phyloP scores from a whole-genome alignment of 1,284 basidiomycete species.

The Pseudozyma sp. region DNA sequence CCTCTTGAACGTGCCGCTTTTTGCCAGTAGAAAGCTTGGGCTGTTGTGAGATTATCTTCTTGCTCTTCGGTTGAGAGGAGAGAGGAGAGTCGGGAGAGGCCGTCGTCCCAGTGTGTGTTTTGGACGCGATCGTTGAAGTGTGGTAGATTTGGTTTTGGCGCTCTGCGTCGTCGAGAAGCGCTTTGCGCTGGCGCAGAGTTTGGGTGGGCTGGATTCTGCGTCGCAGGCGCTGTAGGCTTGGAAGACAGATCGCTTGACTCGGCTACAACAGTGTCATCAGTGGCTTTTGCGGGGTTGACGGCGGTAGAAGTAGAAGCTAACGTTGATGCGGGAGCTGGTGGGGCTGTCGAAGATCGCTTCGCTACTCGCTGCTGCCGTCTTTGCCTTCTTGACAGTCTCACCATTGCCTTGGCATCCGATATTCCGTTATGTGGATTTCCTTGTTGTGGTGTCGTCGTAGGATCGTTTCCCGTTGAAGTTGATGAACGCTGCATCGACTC shows the following conservation, averaged over 20 bases:
- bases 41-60: neutral
- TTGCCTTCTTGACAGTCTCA: slow-evolving; percentile 9
- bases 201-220: neutral
- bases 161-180: neutral
- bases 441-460: too few relatives aligned
- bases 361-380: slow-evolving; percentile 1
- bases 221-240: neutral
- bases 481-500: neutral
- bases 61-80: neutral
- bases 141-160: slow-evolving; percentile 11
- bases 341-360: neutral
- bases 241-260: too few relatives aligned
- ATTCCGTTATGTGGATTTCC: neutral
- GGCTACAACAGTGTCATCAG: neutral
- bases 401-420: neutral
- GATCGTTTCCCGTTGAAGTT: too few relatives aligned
- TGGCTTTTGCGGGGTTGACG: neutral
- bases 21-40: slow-evolving; percentile 27
- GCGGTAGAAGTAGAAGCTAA: neutral
- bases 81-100: slow-evolving; percentile 1
- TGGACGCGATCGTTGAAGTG: slow-evolving; percentile 44
- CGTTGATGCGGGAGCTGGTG: neutral
- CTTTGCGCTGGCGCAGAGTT: neutral
- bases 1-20: slow-evolving; percentile 32
- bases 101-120: slow-evolving; percentile 31